Base-by-base conservation (phyloP, 805 yeast genomes). In the Metschnikowia colocasiae region DNA sequence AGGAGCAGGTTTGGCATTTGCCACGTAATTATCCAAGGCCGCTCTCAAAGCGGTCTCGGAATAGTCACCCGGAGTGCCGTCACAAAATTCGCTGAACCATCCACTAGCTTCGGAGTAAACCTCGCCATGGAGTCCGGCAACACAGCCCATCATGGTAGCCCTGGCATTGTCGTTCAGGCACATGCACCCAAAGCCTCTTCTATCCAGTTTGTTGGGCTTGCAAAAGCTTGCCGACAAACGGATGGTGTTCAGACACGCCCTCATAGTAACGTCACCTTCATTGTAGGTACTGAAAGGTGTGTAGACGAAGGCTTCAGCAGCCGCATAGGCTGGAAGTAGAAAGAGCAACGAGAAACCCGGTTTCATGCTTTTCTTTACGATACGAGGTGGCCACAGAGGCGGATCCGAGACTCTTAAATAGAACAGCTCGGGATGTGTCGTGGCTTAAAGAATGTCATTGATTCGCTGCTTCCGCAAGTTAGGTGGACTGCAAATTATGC, bases 81-180 rank as follows among this genome's bases (percentile, higher is more conserved):
- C 26, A 9, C 42, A 39, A 22, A 29, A 39, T 8, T 27, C 18
- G 12, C 9, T 39, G 9, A 19, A 39, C 42, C 42, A 39, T 19
- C 12, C 18, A 10, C 42, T 39, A 12, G 42, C 34, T 4, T 19
- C n/a, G 3, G 18, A 13, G 20, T 39, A 27, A 3, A 3, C 19
- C 25, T 43, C 31, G 3, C 33, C 31, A 16, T 26, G 47, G 23
- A 43, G 13, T 30, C 30, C 27, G 3, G 40, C 32, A n/a, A 47
- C 22, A 22, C 50, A 47, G 2, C 50, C 50, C 32, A 40, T 33
- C 29, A 47, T 19, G 9, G 50, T 43, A 6, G 47, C 48, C 16
- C 27, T 27, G 3, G 48, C 50, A 29, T 43, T 38, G 6, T 47
- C 43, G 12, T 47, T 38, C 23, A 22, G 35, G 29, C 50, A 47